Conservation (phyloP, 371 early-diverging fungal species). For the Rhizopus stolonifer region DNA sequence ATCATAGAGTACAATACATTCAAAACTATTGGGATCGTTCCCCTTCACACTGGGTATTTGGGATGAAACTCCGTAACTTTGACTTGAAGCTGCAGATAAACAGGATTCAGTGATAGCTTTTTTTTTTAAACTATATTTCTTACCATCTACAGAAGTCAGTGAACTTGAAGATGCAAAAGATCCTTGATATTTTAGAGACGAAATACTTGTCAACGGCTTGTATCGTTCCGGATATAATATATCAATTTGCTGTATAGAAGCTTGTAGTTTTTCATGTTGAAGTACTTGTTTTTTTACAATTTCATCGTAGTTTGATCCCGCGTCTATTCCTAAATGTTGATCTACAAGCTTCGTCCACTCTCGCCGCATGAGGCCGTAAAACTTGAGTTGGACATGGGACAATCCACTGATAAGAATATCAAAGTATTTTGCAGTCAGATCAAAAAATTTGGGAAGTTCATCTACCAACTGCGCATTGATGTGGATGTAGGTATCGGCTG, state of each 20-base stretch:
- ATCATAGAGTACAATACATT: slow-evolving; percentile 26
- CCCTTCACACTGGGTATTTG: neutral
- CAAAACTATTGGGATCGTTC: slow-evolving; percentile 4
- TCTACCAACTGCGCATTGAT: slow-evolving; percentile 78
- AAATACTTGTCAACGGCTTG: neutral
- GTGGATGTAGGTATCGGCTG: slow-evolving; percentile 68
- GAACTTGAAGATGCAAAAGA: neutral
- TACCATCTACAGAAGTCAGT: neutral
- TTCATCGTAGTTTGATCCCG: slow-evolving; percentile 3
- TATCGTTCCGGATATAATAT: slow-evolving; percentile 12
- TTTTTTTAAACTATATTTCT: neutral
- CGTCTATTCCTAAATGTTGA: slow-evolving; percentile 18
- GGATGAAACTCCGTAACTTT: neutral
- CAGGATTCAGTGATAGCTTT: neutral
- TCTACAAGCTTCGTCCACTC: slow-evolving; percentile 39
- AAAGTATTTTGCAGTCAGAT: slow-evolving; percentile 60
- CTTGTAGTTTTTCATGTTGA: slow-evolving; percentile 14
- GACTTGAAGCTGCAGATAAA: neutral
- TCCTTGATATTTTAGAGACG: neutral
- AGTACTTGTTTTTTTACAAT: slow-evolving; percentile 10
- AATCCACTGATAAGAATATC: slow-evolving; percentile 61
- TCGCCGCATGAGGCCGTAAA: slow-evolving; percentile 37
- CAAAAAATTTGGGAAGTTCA: slow-evolving; percentile 71
- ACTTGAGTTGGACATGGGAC: slow-evolving; percentile 59
- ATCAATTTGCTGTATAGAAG: slow-evolving; percentile 11